These are phyloP conservation scores for Xylariaceae sp. DNA, from an alignment of 2,329 filamentous ascomycete genomes.

Conservation along the genomic window DNA sequence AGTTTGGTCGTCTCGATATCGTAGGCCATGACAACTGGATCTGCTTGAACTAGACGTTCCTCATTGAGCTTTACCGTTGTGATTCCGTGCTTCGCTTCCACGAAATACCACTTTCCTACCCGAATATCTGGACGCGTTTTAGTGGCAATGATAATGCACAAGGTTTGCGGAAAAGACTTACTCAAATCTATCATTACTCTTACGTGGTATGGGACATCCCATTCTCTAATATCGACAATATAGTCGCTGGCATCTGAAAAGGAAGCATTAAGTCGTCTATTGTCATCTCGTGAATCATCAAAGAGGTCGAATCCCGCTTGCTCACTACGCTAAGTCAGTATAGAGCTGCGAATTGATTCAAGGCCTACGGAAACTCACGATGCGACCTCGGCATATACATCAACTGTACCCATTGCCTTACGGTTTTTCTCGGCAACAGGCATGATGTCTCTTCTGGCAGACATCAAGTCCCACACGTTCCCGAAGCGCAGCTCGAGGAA, in stretches of 20 bases:
- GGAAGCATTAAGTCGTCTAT: conserved; percentile 69
- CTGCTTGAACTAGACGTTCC: conserved; percentile 82
- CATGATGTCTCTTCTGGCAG: conserved; percentile 78
- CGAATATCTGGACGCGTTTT: conserved; percentile 65
- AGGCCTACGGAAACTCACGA: conserved; percentile 52
- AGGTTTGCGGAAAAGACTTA: conserved; percentile 32
- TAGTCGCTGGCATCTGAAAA: conserved; percentile 91
- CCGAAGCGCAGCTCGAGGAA: conserved; percentile 84
- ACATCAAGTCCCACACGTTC: conserved; percentile 81
- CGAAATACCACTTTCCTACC: conserved; percentile 94
- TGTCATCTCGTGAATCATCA: conserved; percentile 78
- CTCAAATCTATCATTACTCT: conserved; percentile 95
- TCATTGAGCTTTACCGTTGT: conserved; percentile 81
- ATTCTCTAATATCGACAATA: conserved; percentile 97
- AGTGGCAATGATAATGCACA: conserved; percentile 10
- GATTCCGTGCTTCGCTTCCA: conserved; percentile 88
- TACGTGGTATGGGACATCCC: conserved; percentile 98
- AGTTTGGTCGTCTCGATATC: conserved; percentile 98
- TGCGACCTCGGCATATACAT: conserved; percentile 95
- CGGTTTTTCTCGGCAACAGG: conserved; percentile 95
- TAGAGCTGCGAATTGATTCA: not conserved
- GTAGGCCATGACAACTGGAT: conserved; percentile 97
- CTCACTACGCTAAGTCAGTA: conserved; percentile 25
- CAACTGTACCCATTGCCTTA: conserved; percentile 94
- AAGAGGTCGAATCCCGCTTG: conserved; percentile 74